Evolutionary conservation across 495 filamentous ascomycete species (phyloP).

Genomic region (Daldinia grandis): DNA sequence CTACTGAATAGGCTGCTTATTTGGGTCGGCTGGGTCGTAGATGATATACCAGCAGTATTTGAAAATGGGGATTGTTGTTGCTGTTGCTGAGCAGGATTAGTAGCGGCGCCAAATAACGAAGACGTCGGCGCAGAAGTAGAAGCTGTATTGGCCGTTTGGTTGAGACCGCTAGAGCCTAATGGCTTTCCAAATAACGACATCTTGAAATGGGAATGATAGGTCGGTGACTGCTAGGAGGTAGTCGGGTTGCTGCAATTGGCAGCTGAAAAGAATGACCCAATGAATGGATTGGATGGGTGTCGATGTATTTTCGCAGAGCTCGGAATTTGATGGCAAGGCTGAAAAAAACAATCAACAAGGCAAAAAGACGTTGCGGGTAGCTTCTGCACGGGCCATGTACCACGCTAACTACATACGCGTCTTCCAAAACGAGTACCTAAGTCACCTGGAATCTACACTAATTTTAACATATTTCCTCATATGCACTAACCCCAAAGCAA

Average conservation of each 20-base stretch:
- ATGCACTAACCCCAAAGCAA: no score
- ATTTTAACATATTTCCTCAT: no score
- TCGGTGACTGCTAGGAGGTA: not conserved
- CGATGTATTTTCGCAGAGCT: conserved; percentile 7
- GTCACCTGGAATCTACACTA: not conserved
- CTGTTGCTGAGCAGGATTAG: conserved; percentile 12
- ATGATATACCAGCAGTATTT: conserved; percentile 1
- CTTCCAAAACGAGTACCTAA: conserved; percentile 4
- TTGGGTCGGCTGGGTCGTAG: conserved; percentile 15
- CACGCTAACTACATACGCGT: conserved; percentile 1
- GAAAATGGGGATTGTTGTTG: conserved; percentile 13
- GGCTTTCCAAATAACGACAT: conserved; percentile 44
- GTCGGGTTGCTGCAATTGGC: conserved; percentile 26
- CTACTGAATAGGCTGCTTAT: not conserved
- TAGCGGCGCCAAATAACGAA: conserved; percentile 12
- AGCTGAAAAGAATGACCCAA: conserved; percentile 19
- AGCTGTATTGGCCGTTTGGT: conserved; percentile 15
- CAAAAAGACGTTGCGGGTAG: conserved; percentile 22
- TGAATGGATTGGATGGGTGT: conserved; percentile 3
- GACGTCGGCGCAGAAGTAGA: conserved; percentile 5
- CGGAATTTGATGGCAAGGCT: conserved; percentile 42
- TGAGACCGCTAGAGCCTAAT: conserved; percentile 18
- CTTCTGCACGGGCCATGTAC: conserved; percentile 37
- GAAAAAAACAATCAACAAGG: conserved; percentile 51
- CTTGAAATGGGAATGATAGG: conserved; percentile 6